phyloP scores from a whole-genome alignment of 2,329 filamentous ascomycete species.

The Eutypa lata region DNA sequence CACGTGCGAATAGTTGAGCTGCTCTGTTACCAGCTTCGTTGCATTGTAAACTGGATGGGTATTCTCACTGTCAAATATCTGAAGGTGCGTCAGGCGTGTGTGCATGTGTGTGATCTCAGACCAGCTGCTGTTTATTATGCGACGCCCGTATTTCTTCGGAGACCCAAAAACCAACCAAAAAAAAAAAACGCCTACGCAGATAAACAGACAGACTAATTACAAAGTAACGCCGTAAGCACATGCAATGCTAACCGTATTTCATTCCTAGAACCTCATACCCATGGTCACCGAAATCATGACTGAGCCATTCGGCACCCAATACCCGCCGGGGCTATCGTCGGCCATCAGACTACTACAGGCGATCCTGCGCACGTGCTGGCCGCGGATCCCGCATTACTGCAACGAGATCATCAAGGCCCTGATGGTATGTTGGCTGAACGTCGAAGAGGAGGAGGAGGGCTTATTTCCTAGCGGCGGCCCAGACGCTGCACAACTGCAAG shows the following conservation, averaged over 20 bases:
- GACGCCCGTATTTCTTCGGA: background rate
- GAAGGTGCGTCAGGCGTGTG: conserved; percentile 51
- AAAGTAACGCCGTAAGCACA: conserved; percentile 4
- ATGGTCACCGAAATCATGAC: conserved; percentile 63
- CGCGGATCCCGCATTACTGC: conserved; percentile 60
- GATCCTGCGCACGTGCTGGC: conserved; percentile 65
- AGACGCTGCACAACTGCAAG: conserved; percentile 24
- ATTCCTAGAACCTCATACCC: conserved; percentile 59
- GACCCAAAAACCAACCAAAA: too few species aligned
- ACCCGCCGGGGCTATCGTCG: conserved; percentile 50
- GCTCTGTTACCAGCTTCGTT: conserved; percentile 48
- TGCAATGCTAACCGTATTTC: conserved; percentile 1
- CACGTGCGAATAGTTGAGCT: conserved; percentile 55
- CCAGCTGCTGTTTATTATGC: too few species aligned
- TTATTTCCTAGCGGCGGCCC: conserved; percentile 5
- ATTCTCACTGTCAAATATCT: conserved; percentile 66
- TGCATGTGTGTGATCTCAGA: too few species aligned
- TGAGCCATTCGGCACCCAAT: conserved; percentile 63
- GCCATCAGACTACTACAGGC: conserved; percentile 52
- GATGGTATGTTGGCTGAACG: conserved; percentile 60
- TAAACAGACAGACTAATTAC: too few species aligned
- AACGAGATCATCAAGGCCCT: conserved; percentile 63
- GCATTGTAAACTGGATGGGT: conserved; percentile 54
- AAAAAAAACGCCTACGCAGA: background rate
- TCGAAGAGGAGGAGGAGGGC: conserved; percentile 34